Base-by-base conservation (phyloP, 208 protist genomes). In the Leptomonas pyrrhocoris region DNA sequence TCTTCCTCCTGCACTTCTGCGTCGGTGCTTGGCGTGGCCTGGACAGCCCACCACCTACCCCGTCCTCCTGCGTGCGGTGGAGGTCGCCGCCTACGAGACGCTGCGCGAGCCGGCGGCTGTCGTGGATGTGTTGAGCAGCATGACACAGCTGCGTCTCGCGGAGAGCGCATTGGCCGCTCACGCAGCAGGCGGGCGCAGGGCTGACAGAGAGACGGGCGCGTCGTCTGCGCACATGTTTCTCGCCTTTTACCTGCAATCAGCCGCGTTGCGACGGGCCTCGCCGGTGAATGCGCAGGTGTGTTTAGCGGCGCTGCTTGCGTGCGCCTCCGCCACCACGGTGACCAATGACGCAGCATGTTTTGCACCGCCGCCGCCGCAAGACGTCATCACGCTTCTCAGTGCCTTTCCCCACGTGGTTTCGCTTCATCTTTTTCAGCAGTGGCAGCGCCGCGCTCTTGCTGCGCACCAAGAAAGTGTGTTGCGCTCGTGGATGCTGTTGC, bases 41-140 rank as follows among this genome's bases (percentile, higher is more conserved):
- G 63, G 72, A 21, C 72, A 71, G 38, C 34, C 63, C 23, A 48
- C 46, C 31, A 18, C 34, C 46, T 77, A 77, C 43, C 64, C 51
- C 1, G 40, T 38, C 3, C 64, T 77, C 9, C 60, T 81, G 57
- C 65, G 45, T 13, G 66, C 73, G 2, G 34, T 81, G 9, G 76
- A 81, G 46, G 65, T 31, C 5, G 36, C 59, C 21, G 76, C 61
- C 31, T 67, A 73, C 38, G 66, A 69, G 55, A 61, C 71, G 18
- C 63, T 81, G 42, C 64, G 70, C 21, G 55, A 66, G 43, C 60
- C 76, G 2, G 63, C 50, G 8, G 63, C 79, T 1, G 63, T 77
- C 11, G 63, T 62, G 16, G 54, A 76, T 1, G 62, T 81, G 11
- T 57, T 84, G 5, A 34, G 63, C 13, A 19, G 27, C 28, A 78